phyloP scores from a whole-genome alignment of 2,329 filamentous ascomycete genomes.

The Penicillium sp. region DNA sequence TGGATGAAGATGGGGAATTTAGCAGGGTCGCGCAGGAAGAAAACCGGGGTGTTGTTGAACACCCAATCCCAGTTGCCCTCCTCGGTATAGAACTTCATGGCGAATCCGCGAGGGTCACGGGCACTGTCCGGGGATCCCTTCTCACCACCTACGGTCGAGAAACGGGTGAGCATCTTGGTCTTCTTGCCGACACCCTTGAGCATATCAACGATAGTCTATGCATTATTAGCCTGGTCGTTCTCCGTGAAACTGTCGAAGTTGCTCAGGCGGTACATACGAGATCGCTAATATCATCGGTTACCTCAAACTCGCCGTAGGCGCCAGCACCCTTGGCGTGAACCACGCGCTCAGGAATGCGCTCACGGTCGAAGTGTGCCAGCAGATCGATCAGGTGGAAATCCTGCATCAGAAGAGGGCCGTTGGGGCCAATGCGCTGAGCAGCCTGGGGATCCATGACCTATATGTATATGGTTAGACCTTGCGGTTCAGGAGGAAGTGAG shows the following conservation, averaged over 20 bases:
- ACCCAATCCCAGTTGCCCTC: conserved; percentile 75
- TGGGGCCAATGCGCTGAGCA: conserved; percentile 55
- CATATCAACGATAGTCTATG: conserved; percentile 47
- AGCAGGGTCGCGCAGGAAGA: conserved; percentile 71
- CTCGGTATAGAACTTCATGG: conserved; percentile 70
- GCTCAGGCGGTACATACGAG: conserved; percentile 32
- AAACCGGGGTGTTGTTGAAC: conserved; percentile 72
- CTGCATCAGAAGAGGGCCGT: conserved; percentile 62
- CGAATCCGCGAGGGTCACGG: conserved; percentile 70
- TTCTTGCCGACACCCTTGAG: conserved; percentile 64
- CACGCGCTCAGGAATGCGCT: conserved; percentile 44
- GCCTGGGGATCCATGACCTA: conserved; percentile 54
- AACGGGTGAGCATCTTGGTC: conserved; percentile 66
- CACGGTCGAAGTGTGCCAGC: conserved; percentile 49
- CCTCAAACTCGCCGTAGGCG: conserved; percentile 46
- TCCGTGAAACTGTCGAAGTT: neutral
- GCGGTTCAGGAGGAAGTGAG: neutral
- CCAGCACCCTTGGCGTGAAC: conserved; percentile 47
- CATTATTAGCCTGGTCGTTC: neutral
- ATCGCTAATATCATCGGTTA: conserved; percentile 52
- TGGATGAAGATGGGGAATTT: conserved; percentile 75
- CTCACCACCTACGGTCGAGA: conserved; percentile 75
- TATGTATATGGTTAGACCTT: conserved; percentile 7
- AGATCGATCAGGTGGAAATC: conserved; percentile 66
- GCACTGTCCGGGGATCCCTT: conserved; percentile 70